phyloP scores from a whole-genome alignment of 208 protist genomes.

The Leishmania mexicana region DNA sequence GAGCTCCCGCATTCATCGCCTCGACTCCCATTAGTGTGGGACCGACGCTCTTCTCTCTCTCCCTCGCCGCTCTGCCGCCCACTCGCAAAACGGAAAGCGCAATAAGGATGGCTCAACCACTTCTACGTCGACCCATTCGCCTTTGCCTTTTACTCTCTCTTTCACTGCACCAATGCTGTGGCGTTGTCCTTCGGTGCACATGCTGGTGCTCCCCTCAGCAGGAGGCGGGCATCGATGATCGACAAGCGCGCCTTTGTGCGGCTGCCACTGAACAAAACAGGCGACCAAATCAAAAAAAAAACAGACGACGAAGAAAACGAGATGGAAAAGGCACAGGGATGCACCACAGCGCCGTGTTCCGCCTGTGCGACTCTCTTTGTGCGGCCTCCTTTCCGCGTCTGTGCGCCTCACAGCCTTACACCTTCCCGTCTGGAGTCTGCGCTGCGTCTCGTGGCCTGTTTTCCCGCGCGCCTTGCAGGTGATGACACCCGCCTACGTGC shows the following conservation, averaged over 20 bases:
- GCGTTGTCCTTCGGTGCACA: too few species aligned
- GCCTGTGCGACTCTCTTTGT: not conserved
- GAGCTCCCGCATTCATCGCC: not conserved
- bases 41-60: not conserved
- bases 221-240: not conserved
- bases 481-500: not conserved
- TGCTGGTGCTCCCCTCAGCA: not conserved
- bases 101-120: not conserved
- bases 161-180: not conserved
- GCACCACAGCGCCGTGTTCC: not conserved
- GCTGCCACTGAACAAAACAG: not conserved
- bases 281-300: not conserved
- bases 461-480: not conserved
- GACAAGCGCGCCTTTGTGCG: not conserved
- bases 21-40: not conserved
- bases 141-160: slow-evolving; percentile 12
- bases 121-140: not conserved
- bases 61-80: too few species aligned
- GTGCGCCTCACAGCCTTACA: not conserved
- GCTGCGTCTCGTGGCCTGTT: not conserved
- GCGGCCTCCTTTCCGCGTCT: not conserved
- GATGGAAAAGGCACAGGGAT: not conserved
- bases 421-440: not conserved
- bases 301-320: not conserved
- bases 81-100: not conserved